Evolutionary conservation across 495 filamentous ascomycete genomes (phyloP).

Genomic region (Penicillium pulvis): DNA sequence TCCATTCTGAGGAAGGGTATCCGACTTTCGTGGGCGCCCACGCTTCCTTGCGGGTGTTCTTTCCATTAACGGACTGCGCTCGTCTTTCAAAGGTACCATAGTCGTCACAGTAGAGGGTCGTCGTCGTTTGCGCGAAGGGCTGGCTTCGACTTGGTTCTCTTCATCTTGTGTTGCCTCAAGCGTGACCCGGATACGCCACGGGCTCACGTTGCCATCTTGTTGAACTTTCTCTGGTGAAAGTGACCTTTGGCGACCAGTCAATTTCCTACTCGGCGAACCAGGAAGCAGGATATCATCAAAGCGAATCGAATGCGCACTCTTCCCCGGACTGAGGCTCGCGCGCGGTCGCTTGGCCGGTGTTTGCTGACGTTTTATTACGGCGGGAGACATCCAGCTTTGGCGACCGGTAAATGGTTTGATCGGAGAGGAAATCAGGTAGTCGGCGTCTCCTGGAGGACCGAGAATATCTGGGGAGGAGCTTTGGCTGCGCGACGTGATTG

Average conservation of each 20-base stretch:
- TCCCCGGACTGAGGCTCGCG: slow-evolving; percentile 40
- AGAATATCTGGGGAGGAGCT: slow-evolving; percentile 52
- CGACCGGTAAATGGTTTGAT: slow-evolving; percentile 44
- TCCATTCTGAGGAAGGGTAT: slow-evolving; percentile 26
- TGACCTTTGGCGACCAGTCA: slow-evolving; percentile 35
- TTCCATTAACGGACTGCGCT: slow-evolving; percentile 31
- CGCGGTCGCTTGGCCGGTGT: slow-evolving; percentile 42
- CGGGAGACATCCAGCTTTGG: slow-evolving; percentile 47
- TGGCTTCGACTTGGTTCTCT: slow-evolving; percentile 30
- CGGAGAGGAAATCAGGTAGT: slow-evolving; percentile 50
- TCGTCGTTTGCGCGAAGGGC: slow-evolving; percentile 38
- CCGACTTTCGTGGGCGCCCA: slow-evolving; percentile 51
- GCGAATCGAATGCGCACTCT: slow-evolving; percentile 45
- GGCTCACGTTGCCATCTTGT: slow-evolving; percentile 46
- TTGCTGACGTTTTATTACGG: slow-evolving; percentile 32
- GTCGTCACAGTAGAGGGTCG: slow-evolving; percentile 49
- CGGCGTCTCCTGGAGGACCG: slow-evolving; percentile 47
- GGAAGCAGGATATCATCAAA: slow-evolving; percentile 51
- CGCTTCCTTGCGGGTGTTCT: slow-evolving; percentile 41
- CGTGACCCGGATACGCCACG: slow-evolving; percentile 61
- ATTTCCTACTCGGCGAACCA: slow-evolving; percentile 40
- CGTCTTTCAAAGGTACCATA: slow-evolving; percentile 57
- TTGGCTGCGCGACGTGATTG: slow-evolving; percentile 38
- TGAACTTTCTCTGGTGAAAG: slow-evolving; percentile 41
- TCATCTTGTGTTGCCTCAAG: slow-evolving; percentile 59